These are phyloP conservation scores for Dissoconium aciculare DNA, from an alignment of 2,329 filamentous ascomycete genomes.

Conservation along the genomic window DNA sequence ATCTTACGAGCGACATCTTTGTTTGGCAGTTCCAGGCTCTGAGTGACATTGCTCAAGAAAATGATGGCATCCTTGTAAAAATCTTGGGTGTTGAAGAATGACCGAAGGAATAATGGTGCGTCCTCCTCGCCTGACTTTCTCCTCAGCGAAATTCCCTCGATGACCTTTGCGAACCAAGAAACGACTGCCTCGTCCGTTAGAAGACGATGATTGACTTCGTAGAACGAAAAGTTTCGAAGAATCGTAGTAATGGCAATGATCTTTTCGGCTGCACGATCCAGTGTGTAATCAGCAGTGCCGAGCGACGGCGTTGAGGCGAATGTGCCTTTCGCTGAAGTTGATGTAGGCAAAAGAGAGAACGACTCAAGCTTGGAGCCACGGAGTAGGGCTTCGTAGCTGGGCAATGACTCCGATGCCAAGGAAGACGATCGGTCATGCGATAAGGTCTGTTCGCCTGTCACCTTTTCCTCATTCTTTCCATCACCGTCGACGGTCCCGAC, in stretches of 20 bases:
- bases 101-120: conserved; percentile 74
- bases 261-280: conserved; percentile 74
- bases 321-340: too few species aligned
- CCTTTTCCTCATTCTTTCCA: conserved; percentile 64
- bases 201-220: conserved; percentile 57
- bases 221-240: conserved; percentile 81
- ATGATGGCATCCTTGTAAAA: conserved; percentile 94
- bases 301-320: conserved; percentile 60
- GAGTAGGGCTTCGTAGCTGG: conserved; percentile 74
- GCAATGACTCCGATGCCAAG: too few species aligned
- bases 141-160: conserved; percentile 75
- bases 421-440: too few species aligned
- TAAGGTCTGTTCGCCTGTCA: too few species aligned
- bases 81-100: conserved; percentile 72
- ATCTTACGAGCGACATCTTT: conserved; percentile 78
- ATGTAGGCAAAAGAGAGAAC: too few species aligned
- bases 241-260: conserved; percentile 86
- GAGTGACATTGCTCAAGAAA: conserved; percentile 69
- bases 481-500: conserved; percentile 73
- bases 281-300: conserved; percentile 61
- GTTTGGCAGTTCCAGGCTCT: conserved; percentile 64
- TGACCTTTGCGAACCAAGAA: conserved; percentile 68
- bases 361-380: conserved; percentile 64
- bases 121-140: too few species aligned
- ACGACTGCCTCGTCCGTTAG: conserved; percentile 66